Evolutionary conservation across 257 asterid genomes (phyloP).

Genomic region (Primulina eburnea): DNA sequence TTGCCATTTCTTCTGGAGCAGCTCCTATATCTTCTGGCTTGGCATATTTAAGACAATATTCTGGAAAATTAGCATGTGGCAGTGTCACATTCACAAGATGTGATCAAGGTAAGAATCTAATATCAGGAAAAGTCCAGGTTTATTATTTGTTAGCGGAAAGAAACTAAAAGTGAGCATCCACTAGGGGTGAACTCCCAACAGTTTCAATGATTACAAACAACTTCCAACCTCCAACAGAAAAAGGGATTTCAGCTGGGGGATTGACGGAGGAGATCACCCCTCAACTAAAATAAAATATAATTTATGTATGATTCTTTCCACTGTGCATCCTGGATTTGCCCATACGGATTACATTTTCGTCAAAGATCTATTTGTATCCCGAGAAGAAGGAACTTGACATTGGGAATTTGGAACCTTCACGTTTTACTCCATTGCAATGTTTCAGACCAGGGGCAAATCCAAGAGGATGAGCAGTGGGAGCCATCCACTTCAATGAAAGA

Average conservation of each 20-base stretch:
- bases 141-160: not conserved
- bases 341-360: not conserved
- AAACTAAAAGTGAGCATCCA: not conserved
- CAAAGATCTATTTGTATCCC: not conserved
- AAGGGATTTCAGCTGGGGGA: too few species aligned
- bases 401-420: not conserved
- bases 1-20: conserved; percentile 57
- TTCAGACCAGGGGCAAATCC: not conserved
- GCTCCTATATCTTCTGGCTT: conserved; percentile 88
- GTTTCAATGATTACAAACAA: not conserved
- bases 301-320: too few species aligned
- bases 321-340: not conserved
- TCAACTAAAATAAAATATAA: too few species aligned
- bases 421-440: not conserved
- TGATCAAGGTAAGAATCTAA: not conserved
- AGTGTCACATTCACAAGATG: not conserved
- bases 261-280: too few species aligned
- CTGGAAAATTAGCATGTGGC: conserved; percentile 34
- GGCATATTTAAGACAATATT: conserved; percentile 83
- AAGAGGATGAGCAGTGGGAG: not conserved
- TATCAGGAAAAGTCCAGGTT: conserved; percentile 8
- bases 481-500: not conserved
- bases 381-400: not conserved
- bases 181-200: too few species aligned
- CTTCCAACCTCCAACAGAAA: not conserved